Percentiles rank a stretch among this genome's conserved stretches.
These are phyloP conservation scores for Lobosporangium transversale DNA, from an alignment of 192 early-diverging fungal genomes.

Conservation along the genomic window DNA sequence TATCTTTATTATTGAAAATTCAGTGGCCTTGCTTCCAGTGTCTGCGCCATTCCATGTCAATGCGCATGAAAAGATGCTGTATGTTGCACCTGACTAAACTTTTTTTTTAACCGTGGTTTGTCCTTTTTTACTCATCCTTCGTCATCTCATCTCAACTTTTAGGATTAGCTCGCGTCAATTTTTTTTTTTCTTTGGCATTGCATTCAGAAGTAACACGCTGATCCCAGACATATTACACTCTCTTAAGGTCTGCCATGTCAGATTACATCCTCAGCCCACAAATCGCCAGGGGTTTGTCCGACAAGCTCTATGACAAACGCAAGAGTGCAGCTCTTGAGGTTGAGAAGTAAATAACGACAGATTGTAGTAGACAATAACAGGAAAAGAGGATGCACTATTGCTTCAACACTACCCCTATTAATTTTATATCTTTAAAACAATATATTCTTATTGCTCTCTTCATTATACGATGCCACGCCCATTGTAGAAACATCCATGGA, in stretches of 20 bases:
- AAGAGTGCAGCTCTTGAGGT: conserved; percentile 92
- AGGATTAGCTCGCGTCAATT: no score
- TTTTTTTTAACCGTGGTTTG: no score
- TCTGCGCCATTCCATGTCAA: background rate
- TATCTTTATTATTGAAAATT: no score
- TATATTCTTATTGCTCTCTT: no score
- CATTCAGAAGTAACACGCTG: background rate
- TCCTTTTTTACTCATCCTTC: no score
- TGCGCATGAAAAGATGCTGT: conserved; percentile 9
- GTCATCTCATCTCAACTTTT: no score
- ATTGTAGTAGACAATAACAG: background rate
- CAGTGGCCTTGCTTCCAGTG: background rate
- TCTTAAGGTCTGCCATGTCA: no score
- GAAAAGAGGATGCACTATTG: no score
- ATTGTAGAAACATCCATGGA: conserved; percentile 71
- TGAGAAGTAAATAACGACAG: conserved; percentile 68
- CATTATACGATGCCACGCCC: no score
- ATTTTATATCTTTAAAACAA: no score
- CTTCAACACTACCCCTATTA: background rate
- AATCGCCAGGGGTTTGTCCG: conserved; percentile 80
- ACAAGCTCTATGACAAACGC: conserved; percentile 95
- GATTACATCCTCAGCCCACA: conserved; percentile 57
- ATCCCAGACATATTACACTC: background rate
- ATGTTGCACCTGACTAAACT: no score
- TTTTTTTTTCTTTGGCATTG: background rate